Percentiles rank a stretch among this genome's conserved stretches.
Conservation (phyloP, 2,329 filamentous ascomycete species). For the Penicillium palitans region DNA sequence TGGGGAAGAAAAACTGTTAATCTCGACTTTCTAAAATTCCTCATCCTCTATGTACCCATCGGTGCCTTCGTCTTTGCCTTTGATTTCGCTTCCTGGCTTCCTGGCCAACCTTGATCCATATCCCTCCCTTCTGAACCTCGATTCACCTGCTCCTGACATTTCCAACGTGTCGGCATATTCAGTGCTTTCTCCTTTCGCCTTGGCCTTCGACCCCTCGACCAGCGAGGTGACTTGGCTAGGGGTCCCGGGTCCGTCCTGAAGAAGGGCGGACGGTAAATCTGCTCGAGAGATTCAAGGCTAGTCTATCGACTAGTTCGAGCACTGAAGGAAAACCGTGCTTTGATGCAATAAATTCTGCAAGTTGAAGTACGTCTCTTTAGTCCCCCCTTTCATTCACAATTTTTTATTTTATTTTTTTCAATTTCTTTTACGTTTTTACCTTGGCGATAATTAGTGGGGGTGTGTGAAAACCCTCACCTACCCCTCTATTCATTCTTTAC, state of each 20-base stretch:
- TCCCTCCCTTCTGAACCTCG: conserved; percentile 18
- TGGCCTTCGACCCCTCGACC: conserved; percentile 26
- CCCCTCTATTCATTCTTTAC: conserved; percentile 19
- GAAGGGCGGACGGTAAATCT: conserved; percentile 53
- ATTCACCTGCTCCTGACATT: conserved; percentile 17
- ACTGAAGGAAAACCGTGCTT: conserved; percentile 13
- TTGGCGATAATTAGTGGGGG: conserved; percentile 20
- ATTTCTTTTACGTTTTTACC: conserved; percentile 9
- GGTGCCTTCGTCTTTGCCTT: conserved; percentile 29
- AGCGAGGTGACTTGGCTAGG: conserved; percentile 48
- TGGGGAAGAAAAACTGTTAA: conserved; percentile 7
- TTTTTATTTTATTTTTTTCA: neutral
- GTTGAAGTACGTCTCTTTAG: conserved; percentile 18
- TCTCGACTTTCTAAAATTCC: neutral
- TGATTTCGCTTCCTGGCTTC: conserved; percentile 33
- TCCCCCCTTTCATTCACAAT: neutral
- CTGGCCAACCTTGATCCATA: conserved; percentile 23
- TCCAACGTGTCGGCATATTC: conserved; percentile 16
- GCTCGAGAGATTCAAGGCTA: conserved; percentile 24
- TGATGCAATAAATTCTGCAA: conserved; percentile 7
- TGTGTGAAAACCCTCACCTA: conserved; percentile 16
- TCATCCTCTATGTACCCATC: conserved; percentile 41
- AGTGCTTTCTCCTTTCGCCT: conserved; percentile 16
- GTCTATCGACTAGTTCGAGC: conserved; percentile 11
- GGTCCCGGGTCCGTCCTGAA: conserved; percentile 54